Evolutionary conservation across 2,329 filamentous ascomycete genomes (phyloP), one percentile per base, ranked within the genome.

Genomic region (Tolypocladium capitatum): DNA sequence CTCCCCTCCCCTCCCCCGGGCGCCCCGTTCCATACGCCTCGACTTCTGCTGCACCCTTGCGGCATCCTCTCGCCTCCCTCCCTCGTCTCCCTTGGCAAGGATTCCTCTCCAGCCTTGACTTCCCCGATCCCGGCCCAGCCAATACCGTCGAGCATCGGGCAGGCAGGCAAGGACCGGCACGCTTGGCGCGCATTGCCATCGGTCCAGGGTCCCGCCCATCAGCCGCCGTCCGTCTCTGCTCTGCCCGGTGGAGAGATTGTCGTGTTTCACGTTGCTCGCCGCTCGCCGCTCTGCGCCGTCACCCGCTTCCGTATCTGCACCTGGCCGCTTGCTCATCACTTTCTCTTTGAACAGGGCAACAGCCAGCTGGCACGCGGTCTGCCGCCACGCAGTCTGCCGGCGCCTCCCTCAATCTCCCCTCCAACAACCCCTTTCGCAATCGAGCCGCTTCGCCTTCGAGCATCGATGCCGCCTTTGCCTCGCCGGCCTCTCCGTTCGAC

Each of bases 381-480:
- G 51, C 56, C 49, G 73, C 20, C 18, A 32, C 36, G 4, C 36
- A 28, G 28, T 44, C 55, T 49, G 51, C 56, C 49, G 73, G 72
- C 55, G 70, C 83, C 61, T 70, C 76, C 47, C 69, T 84, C 63
- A 83, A 81, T 66, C 76, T 89, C 60, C 81, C 82, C 64, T 89
- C 84, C 63, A 89, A 89, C 74, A 90, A 90, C 63, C 85, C 85
- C 52, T 90, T 80, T 59, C 82, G 84, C 70, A 86, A 86, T 65
- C 80, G 83, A 60, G 79, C 81, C 53, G 71, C 73, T 34, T 86
- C 83, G 53, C 82, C 77, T 45, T 63, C 67, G 46, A 64, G 58
- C 53, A 51, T 60, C 60, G 58, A 69, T 40, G 52, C 60, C 43
- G 53, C 53, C 46, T 56, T 58, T 58, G 53, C 60, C 57, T 59